Base-by-base conservation (phyloP, 805 yeast genomes). In the Wickerhamiella bombiphila region DNA sequence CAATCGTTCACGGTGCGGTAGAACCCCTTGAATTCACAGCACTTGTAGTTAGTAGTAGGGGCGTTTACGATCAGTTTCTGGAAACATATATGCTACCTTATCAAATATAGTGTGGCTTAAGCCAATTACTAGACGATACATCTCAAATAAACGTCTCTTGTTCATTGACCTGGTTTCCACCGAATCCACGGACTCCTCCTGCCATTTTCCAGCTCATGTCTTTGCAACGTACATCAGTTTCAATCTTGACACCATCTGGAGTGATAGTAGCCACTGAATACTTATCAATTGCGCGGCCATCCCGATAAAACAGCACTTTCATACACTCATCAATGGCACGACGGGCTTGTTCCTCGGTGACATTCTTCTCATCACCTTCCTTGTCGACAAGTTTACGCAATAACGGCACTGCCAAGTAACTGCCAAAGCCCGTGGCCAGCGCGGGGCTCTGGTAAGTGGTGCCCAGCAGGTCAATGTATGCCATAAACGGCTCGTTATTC, bases 351-450 rank as follows among this genome's bases (percentile, higher is more conserved):
- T 69, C 77, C 55, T 81, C 79, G 26, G 71, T 63, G 21, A 83
- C 70, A 29, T 74, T 75, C 29, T 61, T 68, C 41, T 70, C 80
- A 52, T 85, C 94, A 20, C 68, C 74, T 50, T 85, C 96, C 30
- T 65, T 62, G 41, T 83, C 93, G 25, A 80, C 81, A 42, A 77
- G 69, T 56, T 80, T 75, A 64, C 99, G 76, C 56, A 91, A 68
- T 51, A 91, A 62, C 19, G 99, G 99, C 32, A 85, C 62, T 3
- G 98, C 99, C 59, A 91, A 68, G 59, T 91, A 86, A 8, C 93
- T 79, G 42, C 98, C 99, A 57, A 85, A 88, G 1, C 99, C 99
- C 3, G 97, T 86, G 33, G 96, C 95, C 40, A 91, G 63, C 2
- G 93, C 68, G 22, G 94, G 91, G 0, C 97, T 69, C 3, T 81